Conservation (phyloP, 208 protist species). For the Angomonas ambiguus region DNA sequence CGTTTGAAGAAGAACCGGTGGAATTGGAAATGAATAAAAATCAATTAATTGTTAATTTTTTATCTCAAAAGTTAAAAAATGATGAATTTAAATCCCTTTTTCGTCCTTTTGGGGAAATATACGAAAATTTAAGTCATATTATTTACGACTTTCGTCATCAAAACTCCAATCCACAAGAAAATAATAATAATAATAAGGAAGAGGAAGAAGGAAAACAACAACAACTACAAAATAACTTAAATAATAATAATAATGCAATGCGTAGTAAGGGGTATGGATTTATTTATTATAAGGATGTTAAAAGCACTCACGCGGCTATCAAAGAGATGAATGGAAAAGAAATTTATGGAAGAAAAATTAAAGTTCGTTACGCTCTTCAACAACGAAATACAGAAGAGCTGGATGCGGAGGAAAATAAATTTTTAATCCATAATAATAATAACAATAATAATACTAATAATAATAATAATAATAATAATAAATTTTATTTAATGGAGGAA, state of each 20-base stretch:
- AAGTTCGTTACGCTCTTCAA: conserved; percentile 61
- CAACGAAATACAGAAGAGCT: too few relatives aligned
- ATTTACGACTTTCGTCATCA: conserved; percentile 44
- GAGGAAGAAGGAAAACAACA: not conserved
- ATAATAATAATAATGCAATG: conserved; percentile 12
- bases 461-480: conserved; percentile 10
- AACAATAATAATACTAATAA: conserved; percentile 5
- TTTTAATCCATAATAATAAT: not conserved
- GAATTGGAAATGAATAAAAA: conserved; percentile 43
- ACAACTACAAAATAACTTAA: conserved; percentile 2
- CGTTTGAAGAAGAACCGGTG: conserved; percentile 40
- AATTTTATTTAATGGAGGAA: too few relatives aligned
- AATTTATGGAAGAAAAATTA: conserved; percentile 39
- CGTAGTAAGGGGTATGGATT: conserved; percentile 80
- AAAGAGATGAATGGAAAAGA: conserved; percentile 52
- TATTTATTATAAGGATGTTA: conserved; percentile 62
- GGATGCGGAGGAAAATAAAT: too few relatives aligned
- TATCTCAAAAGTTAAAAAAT: conserved; percentile 44
- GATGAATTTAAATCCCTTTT: conserved; percentile 47
- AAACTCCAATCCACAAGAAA: conserved; percentile 1
- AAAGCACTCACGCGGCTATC: conserved; percentile 39
- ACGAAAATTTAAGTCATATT: conserved; percentile 40
- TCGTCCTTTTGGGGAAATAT: conserved; percentile 37
- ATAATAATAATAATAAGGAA: not conserved
- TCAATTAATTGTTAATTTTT: conserved; percentile 69